Conservation (phyloP, 2,329 filamentous ascomycete species). For the Fusarium armeniacum region DNA sequence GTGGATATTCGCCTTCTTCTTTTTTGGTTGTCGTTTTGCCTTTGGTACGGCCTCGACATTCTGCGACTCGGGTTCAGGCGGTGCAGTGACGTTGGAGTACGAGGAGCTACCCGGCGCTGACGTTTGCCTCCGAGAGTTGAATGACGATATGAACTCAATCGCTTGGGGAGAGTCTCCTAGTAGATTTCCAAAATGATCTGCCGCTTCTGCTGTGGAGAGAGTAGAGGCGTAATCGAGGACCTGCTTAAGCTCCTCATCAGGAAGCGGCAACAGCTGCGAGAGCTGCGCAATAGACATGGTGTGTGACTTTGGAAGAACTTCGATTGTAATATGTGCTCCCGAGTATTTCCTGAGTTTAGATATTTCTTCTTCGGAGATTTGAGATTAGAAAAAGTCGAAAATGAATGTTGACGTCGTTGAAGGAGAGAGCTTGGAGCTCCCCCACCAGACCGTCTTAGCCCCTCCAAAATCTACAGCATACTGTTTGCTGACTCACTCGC, state of each 20-base stretch:
- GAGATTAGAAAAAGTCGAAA: background rate
- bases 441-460: constrained; percentile 34
- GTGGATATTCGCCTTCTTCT: constrained; percentile 74
- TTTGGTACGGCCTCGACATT: constrained; percentile 63
- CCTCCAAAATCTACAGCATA: constrained; percentile 31
- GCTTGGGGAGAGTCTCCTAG: constrained; percentile 86
- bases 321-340: accelerated
- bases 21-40: constrained; percentile 61
- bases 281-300: constrained; percentile 76
- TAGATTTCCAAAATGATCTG: constrained; percentile 87
- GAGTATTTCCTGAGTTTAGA: background rate
- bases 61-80: constrained; percentile 40
- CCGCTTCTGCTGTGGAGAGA: constrained; percentile 82
- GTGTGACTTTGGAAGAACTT: background rate
- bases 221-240: constrained; percentile 85
- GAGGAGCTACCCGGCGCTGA: constrained; percentile 47
- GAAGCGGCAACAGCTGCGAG: constrained; percentile 83
- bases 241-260: constrained; percentile 86
- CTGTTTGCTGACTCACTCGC: constrained; percentile 43
- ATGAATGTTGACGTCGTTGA: constrained; percentile 39
- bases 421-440: constrained; percentile 42
- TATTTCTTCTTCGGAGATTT: background rate
- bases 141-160: constrained; percentile 83
- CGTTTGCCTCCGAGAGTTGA: constrained; percentile 76
- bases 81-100: constrained; percentile 45